These are phyloP conservation scores for Penicillium canariense DNA, from an alignment of 495 filamentous ascomycete genomes.

Conservation along the genomic window DNA sequence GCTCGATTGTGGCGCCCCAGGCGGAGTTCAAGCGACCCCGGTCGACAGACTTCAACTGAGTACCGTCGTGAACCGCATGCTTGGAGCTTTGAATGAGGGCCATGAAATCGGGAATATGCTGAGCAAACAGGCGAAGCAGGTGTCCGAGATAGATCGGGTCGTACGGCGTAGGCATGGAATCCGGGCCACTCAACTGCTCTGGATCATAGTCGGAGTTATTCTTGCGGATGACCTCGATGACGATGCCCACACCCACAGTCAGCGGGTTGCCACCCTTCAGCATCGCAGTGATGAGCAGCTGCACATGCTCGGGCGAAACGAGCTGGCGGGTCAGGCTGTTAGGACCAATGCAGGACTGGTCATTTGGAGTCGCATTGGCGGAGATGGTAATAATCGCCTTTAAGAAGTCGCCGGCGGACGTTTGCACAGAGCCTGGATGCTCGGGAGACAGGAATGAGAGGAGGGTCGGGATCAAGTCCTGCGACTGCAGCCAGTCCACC, in stretches of 20 bases:
- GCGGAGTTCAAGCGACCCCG: constrained; percentile 72
- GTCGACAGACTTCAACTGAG: constrained; percentile 56
- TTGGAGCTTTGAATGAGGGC: constrained; percentile 69
- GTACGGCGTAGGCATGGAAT: constrained; percentile 72
- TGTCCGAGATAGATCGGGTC: constrained; percentile 97
- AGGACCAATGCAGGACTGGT: constrained; percentile 95
- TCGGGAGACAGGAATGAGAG: constrained; percentile 84
- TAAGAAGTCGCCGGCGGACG: constrained; percentile 94
- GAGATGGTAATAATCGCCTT: constrained; percentile 99
- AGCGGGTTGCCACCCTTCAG: constrained; percentile 89
- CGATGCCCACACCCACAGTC: constrained; percentile 94
- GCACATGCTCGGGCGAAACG: constrained; percentile 82
- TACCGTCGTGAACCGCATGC: constrained; percentile 58
- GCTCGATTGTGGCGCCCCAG: constrained; percentile 89
- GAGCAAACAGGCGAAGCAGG: constrained; percentile 85
- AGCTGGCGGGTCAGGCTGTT: constrained; percentile 95
- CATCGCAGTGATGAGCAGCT: constrained; percentile 84
- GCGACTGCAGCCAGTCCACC: constrained; percentile 94
- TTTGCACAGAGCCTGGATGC: constrained; percentile 82
- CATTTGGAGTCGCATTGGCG: constrained; percentile 95
- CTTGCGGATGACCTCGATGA: constrained; percentile 98
- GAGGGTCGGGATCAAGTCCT: constrained; percentile 84
- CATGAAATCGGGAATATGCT: constrained; percentile 96
- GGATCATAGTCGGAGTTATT: constrained; percentile 99
- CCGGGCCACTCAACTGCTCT: constrained; percentile 74